phyloP scores from a whole-genome alignment of 805 yeast genomes.

The Cyberlindnera meyerae region DNA sequence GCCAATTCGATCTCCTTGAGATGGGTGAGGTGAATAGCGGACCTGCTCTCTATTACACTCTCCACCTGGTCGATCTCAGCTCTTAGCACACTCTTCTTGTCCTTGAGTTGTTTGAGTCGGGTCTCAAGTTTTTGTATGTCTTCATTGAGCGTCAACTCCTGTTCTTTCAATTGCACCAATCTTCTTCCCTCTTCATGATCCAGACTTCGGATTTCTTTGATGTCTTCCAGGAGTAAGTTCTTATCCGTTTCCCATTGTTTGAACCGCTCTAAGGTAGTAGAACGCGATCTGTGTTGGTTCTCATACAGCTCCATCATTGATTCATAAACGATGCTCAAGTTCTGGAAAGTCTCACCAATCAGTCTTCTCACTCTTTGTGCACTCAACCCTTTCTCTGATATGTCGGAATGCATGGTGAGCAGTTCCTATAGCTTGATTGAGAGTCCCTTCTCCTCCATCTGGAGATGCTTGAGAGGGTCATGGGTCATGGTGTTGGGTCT shows the following conservation, averaged over 20 bases:
- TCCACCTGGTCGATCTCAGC: slow-evolving; percentile 39
- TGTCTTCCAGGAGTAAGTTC: slow-evolving; percentile 27
- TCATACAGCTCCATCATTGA: slow-evolving; percentile 39
- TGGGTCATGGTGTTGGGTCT: neutral
- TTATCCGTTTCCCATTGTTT: slow-evolving; percentile 37
- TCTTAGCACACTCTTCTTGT: slow-evolving; percentile 29
- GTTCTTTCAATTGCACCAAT: slow-evolving; percentile 30
- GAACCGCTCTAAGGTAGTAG: slow-evolving; percentile 26
- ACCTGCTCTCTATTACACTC: slow-evolving; percentile 43
- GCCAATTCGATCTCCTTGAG: slow-evolving; percentile 34
- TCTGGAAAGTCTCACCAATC: slow-evolving; percentile 30
- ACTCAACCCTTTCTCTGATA: slow-evolving; percentile 30
- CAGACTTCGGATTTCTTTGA: slow-evolving; percentile 35
- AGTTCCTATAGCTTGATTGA: slow-evolving; percentile 15
- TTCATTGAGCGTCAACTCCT: slow-evolving; percentile 28
- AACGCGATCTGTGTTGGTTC: slow-evolving; percentile 29
- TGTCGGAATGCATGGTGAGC: slow-evolving; percentile 22
- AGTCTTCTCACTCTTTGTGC: slow-evolving; percentile 27
- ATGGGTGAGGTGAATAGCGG: slow-evolving; percentile 38
- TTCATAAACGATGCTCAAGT: slow-evolving; percentile 34
- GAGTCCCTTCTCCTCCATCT: slow-evolving; percentile 18
- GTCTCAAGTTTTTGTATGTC: slow-evolving; percentile 35
- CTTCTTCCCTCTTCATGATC: slow-evolving; percentile 37
- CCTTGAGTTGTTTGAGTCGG: slow-evolving; percentile 29
- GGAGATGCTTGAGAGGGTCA: slow-evolving; percentile 16